Evolutionary conservation across 129 eudicot species (phyloP).

Genomic region (Apium graveolens): DNA sequence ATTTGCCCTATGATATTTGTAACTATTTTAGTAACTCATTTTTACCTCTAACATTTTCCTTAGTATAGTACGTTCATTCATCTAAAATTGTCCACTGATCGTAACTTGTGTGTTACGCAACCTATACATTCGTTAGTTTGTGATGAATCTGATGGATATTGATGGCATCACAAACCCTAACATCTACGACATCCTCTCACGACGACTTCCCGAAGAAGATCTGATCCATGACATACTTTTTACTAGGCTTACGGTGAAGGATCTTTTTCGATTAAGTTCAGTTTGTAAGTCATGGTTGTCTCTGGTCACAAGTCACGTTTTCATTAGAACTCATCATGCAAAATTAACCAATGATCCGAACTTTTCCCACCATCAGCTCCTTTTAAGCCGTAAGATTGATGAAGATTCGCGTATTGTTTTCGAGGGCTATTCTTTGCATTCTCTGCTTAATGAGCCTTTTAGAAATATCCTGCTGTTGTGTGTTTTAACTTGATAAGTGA

Average conservation of each 20-base stretch:
- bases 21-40: no score
- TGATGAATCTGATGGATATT: neutral
- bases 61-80: no score
- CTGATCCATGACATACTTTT: neutral
- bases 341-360: slow-evolving; percentile 5
- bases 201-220: neutral
- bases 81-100: no score
- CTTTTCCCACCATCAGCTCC: neutral
- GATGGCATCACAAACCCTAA: neutral
- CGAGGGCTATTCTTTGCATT: neutral
- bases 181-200: neutral
- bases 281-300: slow-evolving; percentile 53
- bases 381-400: neutral
- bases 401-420: no score
- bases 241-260: slow-evolving; percentile 37
- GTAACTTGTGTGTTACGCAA: no score
- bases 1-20: no score
- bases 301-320: slow-evolving; percentile 32
- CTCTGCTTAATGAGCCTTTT: slow-evolving; percentile 13
- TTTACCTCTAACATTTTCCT: no score
- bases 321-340: slow-evolving; percentile 25
- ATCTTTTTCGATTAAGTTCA: slow-evolving; percentile 38
- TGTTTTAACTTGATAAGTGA: no score
- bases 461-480: no score
- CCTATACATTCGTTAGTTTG: no score